Evolutionary conservation across 2,329 filamentous ascomycete species (phyloP).

Genomic region (Nigrospora oryzae): DNA sequence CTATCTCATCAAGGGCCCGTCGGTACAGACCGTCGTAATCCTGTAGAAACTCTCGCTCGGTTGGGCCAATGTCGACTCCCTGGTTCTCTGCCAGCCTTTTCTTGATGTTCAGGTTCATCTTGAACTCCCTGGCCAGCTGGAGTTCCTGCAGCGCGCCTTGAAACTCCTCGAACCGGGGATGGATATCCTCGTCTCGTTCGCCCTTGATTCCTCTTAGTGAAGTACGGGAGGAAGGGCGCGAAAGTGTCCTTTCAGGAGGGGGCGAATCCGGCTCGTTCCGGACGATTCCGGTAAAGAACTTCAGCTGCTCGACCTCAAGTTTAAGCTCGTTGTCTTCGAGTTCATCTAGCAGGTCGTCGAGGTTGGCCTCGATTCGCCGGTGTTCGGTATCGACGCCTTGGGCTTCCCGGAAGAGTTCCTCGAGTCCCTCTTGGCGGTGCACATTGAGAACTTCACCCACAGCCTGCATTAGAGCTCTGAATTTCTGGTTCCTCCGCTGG

Average conservation of each 20-base stretch:
- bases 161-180: constrained; percentile 38
- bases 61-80: constrained; percentile 12
- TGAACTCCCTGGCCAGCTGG: constrained; percentile 38
- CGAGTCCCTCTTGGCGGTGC: constrained; percentile 6
- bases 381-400: constrained; percentile 9
- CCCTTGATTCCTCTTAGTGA: constrained; percentile 19
- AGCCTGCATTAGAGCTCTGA: constrained; percentile 13
- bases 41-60: constrained; percentile 34
- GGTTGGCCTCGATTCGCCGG: constrained; percentile 15
- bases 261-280: constrained; percentile 2
- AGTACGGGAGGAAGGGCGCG: constrained; percentile 10
- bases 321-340: constrained; percentile 13
- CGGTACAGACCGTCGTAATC: constrained; percentile 29
- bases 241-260: constrained; percentile 7
- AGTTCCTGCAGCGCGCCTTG: constrained; percentile 33
- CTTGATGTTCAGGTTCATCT: constrained; percentile 31
- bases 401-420: constrained; percentile 15
- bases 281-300: constrained; percentile 14
- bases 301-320: constrained; percentile 12
- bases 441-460: constrained; percentile 10
- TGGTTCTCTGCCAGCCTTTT: constrained; percentile 17
- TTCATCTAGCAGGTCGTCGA: constrained; percentile 17
- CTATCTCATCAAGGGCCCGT: constrained; percentile 23
- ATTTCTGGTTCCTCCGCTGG: constrained; percentile 13
- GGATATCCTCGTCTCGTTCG: constrained; percentile 27